Conservation (phyloP, 257 asterid species). For the Striga asiatica region DNA sequence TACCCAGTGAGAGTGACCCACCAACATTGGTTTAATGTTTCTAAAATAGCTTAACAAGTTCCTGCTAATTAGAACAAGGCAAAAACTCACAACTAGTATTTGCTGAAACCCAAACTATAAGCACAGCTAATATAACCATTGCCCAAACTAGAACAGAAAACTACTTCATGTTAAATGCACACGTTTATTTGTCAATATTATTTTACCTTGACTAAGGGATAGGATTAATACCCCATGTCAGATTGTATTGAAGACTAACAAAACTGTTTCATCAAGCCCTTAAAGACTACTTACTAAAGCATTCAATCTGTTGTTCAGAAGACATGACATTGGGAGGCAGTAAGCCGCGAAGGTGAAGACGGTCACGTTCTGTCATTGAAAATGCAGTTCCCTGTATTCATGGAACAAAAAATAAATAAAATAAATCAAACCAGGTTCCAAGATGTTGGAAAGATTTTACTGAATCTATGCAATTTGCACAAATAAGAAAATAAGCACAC, state of each 20-base stretch:
- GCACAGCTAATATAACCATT: background rate
- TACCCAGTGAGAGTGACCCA: too few relatives aligned
- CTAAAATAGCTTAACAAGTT: constrained; percentile 14
- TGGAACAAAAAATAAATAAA: constrained; percentile 16
- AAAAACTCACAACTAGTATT: background rate
- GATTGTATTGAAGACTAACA: background rate
- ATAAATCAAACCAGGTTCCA: background rate
- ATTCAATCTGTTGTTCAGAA: constrained; percentile 81
- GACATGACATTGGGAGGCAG: constrained; percentile 86
- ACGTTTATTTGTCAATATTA: background rate
- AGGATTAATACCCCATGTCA: background rate
- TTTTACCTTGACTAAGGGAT: background rate
- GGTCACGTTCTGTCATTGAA: constrained; percentile 93
- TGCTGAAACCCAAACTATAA: background rate
- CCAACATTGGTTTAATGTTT: background rate
- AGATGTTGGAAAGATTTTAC: background rate
- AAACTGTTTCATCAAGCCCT: constrained; percentile 6
- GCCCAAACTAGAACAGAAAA: background rate
- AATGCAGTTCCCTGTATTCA: constrained; percentile 86
- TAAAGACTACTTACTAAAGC: constrained; percentile 64
- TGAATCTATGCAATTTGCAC: background rate
- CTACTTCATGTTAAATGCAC: background rate
- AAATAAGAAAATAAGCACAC: background rate
- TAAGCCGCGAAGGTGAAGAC: constrained; percentile 87
- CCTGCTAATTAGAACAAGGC: constrained; percentile 1